Evolutionary conservation across 2,329 filamentous ascomycete genomes (phyloP).

Genomic region (Ascochyta rabiei): DNA sequence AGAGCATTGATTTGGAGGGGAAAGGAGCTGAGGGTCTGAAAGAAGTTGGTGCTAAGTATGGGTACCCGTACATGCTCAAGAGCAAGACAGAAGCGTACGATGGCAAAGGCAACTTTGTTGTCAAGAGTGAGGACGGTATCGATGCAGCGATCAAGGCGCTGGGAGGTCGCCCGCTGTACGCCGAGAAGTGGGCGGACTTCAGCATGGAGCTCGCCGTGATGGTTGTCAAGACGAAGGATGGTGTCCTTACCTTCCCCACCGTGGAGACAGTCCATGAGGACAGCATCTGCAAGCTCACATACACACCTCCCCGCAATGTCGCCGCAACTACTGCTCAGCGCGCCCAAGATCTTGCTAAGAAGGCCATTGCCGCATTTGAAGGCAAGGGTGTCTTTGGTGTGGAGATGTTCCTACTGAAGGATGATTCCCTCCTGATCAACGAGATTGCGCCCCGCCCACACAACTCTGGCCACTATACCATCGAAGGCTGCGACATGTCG

Average conservation of each 20-base stretch:
- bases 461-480: constrained; percentile 95
- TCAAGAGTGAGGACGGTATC: constrained; percentile 65
- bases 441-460: constrained; percentile 85
- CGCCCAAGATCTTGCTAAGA: constrained; percentile 77
- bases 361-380: constrained; percentile 79
- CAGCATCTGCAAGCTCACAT: constrained; percentile 92
- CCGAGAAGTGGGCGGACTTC: constrained; percentile 88
- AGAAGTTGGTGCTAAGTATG: constrained; percentile 67
- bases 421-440: constrained; percentile 77
- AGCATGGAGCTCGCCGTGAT: constrained; percentile 89
- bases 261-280: constrained; percentile 97
- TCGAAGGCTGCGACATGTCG: constrained; percentile 86
- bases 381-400: constrained; percentile 95
- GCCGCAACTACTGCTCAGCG: constrained; percentile 63
- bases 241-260: constrained; percentile 77
- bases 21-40: constrained; percentile 66
- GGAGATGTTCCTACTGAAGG: constrained; percentile 86
- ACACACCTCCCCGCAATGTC: constrained; percentile 79
- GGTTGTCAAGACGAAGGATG: constrained; percentile 86
- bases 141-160: constrained; percentile 72
- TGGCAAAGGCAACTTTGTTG: constrained; percentile 76
- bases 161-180: constrained; percentile 73
- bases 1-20: constrained; percentile 69
- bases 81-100: constrained; percentile 90
- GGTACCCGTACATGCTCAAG: constrained; percentile 92